Base-by-base conservation (phyloP, 305 asterid genomes). In the Fraxinus nigra region DNA sequence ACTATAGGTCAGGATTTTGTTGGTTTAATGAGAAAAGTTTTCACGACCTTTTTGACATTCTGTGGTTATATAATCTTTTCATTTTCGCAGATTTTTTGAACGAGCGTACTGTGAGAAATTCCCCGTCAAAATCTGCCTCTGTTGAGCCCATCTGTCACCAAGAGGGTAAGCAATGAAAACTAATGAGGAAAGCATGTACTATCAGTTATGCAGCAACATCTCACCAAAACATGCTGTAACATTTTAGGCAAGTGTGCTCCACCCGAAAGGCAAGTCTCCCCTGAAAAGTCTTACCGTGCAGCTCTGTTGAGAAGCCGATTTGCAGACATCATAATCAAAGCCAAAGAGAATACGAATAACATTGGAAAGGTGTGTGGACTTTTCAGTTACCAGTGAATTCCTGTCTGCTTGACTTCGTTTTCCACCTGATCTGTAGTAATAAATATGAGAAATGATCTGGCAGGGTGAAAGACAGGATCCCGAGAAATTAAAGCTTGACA, bases 221-320 rank as follows among this genome's bases (percentile, higher is more conserved):
- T 92, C 87, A 91, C 92, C 88, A 79, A 59, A 20, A 82, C 82
- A 76, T 83, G 91, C 88, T 84, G 85, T 92, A 81, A 86, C 89
- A 83, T 90, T 85, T 74, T 91, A 92, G 97, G 92, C 89, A 95
- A 89, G 91, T 84, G 89, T 83, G 90, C 87, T 89, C 93, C 87
- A 76, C 85, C 89, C 43, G 95, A 91, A 80, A 89, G 94, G 92
- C 92, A 83, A 84, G 94, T 90, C 88, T 92, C 98, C 88, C 97
- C 98, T 78, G 95, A 88, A 38, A 93, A 89, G 91, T 91, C 79
- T 63, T 93, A 93, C 87, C 94, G 98, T 22, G 98, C 98, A 72
- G 98, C 97, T 88, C 20, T 93, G 61, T 85, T 92, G 88, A 91
- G 93, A 86, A 89, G 90, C 83, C 89, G 97, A 65, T 93, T 89